phyloP scores from a whole-genome alignment of 2,329 filamentous ascomycete genomes.

The Colletotrichum gigasporum region DNA sequence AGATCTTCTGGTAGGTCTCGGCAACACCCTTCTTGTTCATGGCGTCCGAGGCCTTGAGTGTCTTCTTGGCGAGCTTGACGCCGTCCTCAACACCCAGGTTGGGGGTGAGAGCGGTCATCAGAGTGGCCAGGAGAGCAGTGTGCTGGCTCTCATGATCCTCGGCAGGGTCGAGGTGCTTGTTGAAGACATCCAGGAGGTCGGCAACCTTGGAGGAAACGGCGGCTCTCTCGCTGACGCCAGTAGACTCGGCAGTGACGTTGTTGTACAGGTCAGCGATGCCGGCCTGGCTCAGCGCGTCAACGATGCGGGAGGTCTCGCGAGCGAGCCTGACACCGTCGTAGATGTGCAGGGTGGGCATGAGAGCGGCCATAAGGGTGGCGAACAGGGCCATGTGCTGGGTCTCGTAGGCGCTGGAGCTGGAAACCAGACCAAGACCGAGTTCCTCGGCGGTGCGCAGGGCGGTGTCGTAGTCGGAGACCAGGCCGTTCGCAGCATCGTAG shows the following conservation, averaged over 20 bases:
- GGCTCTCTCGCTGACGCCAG: slow-evolving; percentile 73
- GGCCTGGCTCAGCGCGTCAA: slow-evolving; percentile 80
- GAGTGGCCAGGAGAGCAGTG: slow-evolving; percentile 86
- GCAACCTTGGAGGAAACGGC: slow-evolving; percentile 78
- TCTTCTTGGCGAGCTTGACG: slow-evolving; percentile 83
- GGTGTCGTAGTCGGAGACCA: slow-evolving; percentile 88
- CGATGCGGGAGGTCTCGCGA: slow-evolving; percentile 82
- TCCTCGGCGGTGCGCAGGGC: slow-evolving; percentile 87
- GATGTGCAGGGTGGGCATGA: slow-evolving; percentile 85
- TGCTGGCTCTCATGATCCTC: slow-evolving; percentile 95
- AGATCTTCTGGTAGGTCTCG: slow-evolving; percentile 73
- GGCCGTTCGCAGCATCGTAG: slow-evolving; percentile 73
- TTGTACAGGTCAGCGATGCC: slow-evolving; percentile 76
- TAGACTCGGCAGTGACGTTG: slow-evolving; percentile 69
- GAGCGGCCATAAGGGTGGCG: slow-evolving; percentile 79
- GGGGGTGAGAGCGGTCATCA: slow-evolving; percentile 80
- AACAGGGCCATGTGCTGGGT: slow-evolving; percentile 96
- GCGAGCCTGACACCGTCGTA: slow-evolving; percentile 88
- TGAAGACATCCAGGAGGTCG: slow-evolving; percentile 78
- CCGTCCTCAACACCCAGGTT: slow-evolving; percentile 91
- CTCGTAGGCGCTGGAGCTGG: slow-evolving; percentile 88
- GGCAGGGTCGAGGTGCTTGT: slow-evolving; percentile 90
- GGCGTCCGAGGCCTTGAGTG: slow-evolving; percentile 81
- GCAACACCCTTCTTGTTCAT: slow-evolving; percentile 77
- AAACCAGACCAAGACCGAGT: slow-evolving; percentile 85